Percentiles rank a stretch among this genome's conserved stretches.
These are phyloP conservation scores for Colletotrichum simmondsii DNA, from an alignment of 2,329 filamentous ascomycete species.

Conservation along the genomic window DNA sequence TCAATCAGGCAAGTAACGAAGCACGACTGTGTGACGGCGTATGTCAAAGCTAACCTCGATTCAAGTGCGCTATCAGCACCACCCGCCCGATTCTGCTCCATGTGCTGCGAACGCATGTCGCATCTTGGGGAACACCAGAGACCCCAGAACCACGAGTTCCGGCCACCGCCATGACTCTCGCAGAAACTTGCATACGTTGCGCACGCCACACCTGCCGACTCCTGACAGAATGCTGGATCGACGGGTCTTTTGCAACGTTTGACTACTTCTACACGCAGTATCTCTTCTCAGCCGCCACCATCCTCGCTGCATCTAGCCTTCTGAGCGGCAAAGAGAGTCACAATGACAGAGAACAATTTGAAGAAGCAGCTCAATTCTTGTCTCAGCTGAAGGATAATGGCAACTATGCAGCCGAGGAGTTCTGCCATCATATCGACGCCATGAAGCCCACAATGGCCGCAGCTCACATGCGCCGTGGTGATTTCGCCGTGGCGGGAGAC, in stretches of 20 bases:
- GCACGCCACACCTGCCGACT: slow-evolving; percentile 55
- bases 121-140: slow-evolving; percentile 36
- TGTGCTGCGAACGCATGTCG: slow-evolving; percentile 43
- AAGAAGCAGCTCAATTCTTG: slow-evolving; percentile 50
- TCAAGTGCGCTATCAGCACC: slow-evolving; percentile 45
- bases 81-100: slow-evolving; percentile 48
- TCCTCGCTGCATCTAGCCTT: slow-evolving; percentile 55
- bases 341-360: slow-evolving; percentile 52
- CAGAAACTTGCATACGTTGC: slow-evolving; percentile 56
- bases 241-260: slow-evolving; percentile 57
- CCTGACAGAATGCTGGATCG: slow-evolving; percentile 56
- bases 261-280: slow-evolving; percentile 59
- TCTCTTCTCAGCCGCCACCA: slow-evolving; percentile 56
- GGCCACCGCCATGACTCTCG: slow-evolving; percentile 48
- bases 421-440: slow-evolving; percentile 52
- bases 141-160: slow-evolving; percentile 39
- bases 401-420: slow-evolving; percentile 54
- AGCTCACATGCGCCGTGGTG: slow-evolving; percentile 16
- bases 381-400: slow-evolving; percentile 50
- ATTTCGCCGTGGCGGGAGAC: neutral
- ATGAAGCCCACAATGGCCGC: slow-evolving; percentile 42
- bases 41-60: too few relatives aligned
- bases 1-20: slow-evolving; percentile 36
- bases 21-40: rapidly evolving
- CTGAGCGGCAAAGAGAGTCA: slow-evolving; percentile 43